phyloP scores from a whole-genome alignment of 2,329 filamentous ascomycete species.

The Hypomyces perniciosus region DNA sequence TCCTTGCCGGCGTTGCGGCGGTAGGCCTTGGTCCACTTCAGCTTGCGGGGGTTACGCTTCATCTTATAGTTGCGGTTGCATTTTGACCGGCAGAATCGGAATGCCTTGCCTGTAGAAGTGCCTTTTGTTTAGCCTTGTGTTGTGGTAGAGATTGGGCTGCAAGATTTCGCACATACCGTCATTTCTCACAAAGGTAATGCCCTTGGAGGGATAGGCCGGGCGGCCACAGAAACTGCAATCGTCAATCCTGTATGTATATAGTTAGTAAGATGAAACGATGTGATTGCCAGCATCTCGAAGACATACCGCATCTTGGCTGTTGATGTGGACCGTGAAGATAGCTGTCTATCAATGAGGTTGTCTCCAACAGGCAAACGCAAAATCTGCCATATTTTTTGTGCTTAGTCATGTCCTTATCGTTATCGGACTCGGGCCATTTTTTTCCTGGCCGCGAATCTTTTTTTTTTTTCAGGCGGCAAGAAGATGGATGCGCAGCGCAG shows the following conservation, averaged over 20 bases:
- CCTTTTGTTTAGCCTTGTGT: background rate
- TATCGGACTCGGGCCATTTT: background rate
- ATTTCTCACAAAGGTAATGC: constrained; percentile 47
- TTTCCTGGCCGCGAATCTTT: background rate
- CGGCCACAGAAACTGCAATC: constrained; percentile 42
- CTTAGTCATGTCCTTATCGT: constrained; percentile 12
- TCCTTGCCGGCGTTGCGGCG: constrained; percentile 73
- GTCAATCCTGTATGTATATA: constrained; percentile 30
- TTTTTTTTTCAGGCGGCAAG: background rate
- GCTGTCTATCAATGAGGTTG: constrained; percentile 4
- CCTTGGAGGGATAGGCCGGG: constrained; percentile 50
- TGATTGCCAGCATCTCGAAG: background rate
- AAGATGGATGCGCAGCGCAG: background rate
- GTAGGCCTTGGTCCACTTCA: constrained; percentile 96
- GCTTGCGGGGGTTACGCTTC: constrained; percentile 95
- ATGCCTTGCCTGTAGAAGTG: constrained; percentile 34
- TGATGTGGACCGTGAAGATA: constrained; percentile 10
- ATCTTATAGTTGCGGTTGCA: constrained; percentile 79
- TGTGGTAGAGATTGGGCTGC: background rate
- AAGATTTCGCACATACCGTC: constrained; percentile 30
- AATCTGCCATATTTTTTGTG: constrained; percentile 11
- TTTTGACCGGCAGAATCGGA: constrained; percentile 55
- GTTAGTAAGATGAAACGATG: background rate
- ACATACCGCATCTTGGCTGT: constrained; percentile 13
- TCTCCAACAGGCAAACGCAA: constrained; percentile 7